phyloP scores from a whole-genome alignment of 345 rosid species.

The Ceriops zippeliana region DNA sequence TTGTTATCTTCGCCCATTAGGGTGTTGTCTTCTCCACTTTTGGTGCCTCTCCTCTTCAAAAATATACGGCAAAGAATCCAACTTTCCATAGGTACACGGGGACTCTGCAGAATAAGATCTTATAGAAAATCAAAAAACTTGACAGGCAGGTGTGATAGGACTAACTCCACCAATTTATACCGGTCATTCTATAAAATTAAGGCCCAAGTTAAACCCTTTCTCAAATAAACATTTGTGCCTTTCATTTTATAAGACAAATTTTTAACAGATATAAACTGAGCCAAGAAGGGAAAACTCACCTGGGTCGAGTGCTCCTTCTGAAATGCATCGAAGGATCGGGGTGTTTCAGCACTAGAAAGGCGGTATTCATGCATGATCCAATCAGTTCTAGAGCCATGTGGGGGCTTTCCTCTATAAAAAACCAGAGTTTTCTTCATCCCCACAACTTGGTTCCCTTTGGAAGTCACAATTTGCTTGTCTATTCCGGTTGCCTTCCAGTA shows the following conservation, averaged over 20 bases:
- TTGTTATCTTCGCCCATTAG: constrained; percentile 34
- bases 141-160: constrained; percentile 3
- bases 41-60: constrained; percentile 66
- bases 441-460: constrained; percentile 55
- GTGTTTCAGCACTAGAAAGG: constrained; percentile 29
- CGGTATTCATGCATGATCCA: constrained; percentile 99
- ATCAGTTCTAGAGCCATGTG: constrained; percentile 73
- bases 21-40: constrained; percentile 39
- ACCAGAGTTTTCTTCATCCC: constrained; percentile 97
- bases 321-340: constrained; percentile 18
- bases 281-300: constrained; percentile 21
- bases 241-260: background rate
- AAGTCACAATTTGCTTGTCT: constrained; percentile 64
- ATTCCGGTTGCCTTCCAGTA: constrained; percentile 99
- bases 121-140: constrained; percentile 3
- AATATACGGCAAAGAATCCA: constrained; percentile 96
- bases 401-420: constrained; percentile 87
- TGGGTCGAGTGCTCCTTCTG: constrained; percentile 28
- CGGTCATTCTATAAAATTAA: background rate
- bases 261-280: background rate
- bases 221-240: background rate
- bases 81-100: constrained; percentile 46
- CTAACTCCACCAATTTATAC: background rate
- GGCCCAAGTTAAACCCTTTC: background rate
- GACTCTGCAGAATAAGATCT: constrained; percentile 34